Evolutionary conservation across 345 rosid genomes (phyloP), one percentile per base, ranked within the genome.

Genomic region (Acer saccharum): DNA sequence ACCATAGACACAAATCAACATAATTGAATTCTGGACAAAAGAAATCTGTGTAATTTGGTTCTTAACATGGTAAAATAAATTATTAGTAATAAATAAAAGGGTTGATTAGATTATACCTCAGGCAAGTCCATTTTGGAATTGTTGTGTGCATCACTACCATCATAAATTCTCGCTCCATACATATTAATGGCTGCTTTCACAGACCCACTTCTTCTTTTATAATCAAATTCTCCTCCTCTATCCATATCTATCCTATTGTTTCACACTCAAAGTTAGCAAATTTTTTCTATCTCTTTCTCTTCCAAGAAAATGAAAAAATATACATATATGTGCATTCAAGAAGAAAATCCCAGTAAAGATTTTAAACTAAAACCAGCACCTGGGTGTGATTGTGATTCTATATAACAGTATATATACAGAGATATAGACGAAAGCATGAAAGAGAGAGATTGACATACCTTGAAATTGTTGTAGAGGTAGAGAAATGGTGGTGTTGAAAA

Each of bases 111-210:
- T 16, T 2, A 72, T 85, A 93, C 98, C 94, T 89, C 82, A 20
- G 88, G 80, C 8, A 69, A 78, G 75, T 84, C 90, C 25, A 76
- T 63, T 55, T 82, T 91, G 81, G 88, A 12, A 23, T 71, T 83
- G 76, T 81, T 71, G 41, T 66, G 10, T 41, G 85, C 81, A 71
- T 88, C 76, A 75, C 72, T 73, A 64, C 69, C 83, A 58, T 83
- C 84, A 72, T 73, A 78, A 86, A 86, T 77, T 81, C 65, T 87
- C 72, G 87, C 90, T 74, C 93, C 91, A 20, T 78, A 83, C 77
- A 69, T 77, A 80, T 72, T 81, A 76, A 87, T 77, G 72, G 92
- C 84, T 58, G 89, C 92, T 83, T 85, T 91, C 25, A 92, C 97
- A n/a, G 95, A 70, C 75, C 92, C 93, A 21, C 52, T 77, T 86